These are phyloP conservation scores for Phaeoacremonium minimum DNA, from an alignment of 2,329 filamentous ascomycete species.

Conservation along the genomic window DNA sequence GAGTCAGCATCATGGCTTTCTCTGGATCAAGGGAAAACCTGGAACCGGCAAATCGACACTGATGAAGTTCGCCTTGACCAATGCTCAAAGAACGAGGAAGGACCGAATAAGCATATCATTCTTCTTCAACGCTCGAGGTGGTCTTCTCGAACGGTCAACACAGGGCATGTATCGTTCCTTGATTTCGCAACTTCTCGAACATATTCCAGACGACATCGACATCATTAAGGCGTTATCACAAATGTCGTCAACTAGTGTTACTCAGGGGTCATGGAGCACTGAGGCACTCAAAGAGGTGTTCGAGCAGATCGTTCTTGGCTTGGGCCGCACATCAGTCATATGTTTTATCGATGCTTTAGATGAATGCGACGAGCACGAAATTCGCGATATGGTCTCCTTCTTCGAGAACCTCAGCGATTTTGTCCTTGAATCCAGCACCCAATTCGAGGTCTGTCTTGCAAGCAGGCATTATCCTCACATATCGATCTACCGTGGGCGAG, in stretches of 20 bases:
- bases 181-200: constrained; percentile 36
- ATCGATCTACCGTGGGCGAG: too few relatives aligned
- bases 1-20: constrained; percentile 24
- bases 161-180: constrained; percentile 43
- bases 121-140: constrained; percentile 44
- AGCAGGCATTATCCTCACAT: too few relatives aligned
- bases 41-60: constrained; percentile 37
- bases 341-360: constrained; percentile 15
- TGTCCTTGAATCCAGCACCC: too few relatives aligned
- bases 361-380: constrained; percentile 26
- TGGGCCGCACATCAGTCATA: constrained; percentile 7
- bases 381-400: constrained; percentile 34
- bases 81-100: background rate
- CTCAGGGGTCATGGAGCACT: constrained; percentile 4
- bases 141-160: constrained; percentile 33
- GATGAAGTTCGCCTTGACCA: constrained; percentile 28
- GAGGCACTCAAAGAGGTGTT: constrained; percentile 9
- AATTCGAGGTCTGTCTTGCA: too few relatives aligned
- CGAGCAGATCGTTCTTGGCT: constrained; percentile 6
- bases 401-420: too few relatives aligned
- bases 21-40: constrained; percentile 40
- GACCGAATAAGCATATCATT: constrained; percentile 23
- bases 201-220: constrained; percentile 14
- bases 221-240: background rate
- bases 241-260: background rate